Conservation (phyloP, 2,329 filamentous ascomycete genomes). For the Lachnellula cervina region DNA sequence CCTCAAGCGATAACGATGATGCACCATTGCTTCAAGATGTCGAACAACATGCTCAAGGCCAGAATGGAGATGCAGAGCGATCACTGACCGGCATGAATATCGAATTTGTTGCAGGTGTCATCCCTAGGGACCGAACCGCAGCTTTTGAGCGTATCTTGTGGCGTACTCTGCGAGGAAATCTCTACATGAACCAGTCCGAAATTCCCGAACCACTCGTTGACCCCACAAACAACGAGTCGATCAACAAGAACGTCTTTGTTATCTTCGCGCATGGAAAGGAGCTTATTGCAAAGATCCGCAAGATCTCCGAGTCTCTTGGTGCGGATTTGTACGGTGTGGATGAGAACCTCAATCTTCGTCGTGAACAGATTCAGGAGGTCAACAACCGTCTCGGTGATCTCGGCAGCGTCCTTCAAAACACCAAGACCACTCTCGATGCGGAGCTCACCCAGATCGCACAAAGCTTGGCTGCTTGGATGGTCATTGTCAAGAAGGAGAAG, state of each 20-base stretch:
- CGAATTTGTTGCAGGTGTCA: constrained; percentile 95
- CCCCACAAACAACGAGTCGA: constrained; percentile 83
- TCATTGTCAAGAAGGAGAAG: constrained; percentile 97
- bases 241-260: constrained; percentile 97
- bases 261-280: constrained; percentile 99
- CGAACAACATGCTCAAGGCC: constrained; percentile 73
- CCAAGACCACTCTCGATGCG: constrained; percentile 86
- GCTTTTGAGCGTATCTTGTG: constrained; percentile 97
- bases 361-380: constrained; percentile 96
- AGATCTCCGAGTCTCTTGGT: constrained; percentile 96
- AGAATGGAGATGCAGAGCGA: constrained; percentile 58
- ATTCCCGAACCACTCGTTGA: constrained; percentile 91
- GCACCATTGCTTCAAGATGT: constrained; percentile 90
- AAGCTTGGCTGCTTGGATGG: constrained; percentile 93
- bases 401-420: constrained; percentile 88
- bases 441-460: constrained; percentile 92
- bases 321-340: constrained; percentile 96
- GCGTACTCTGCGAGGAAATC: constrained; percentile 92
- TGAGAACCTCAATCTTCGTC: constrained; percentile 90
- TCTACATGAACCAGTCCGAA: constrained; percentile 99
- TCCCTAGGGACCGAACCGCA: constrained; percentile 84
- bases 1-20: constrained; percentile 79
- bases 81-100: constrained; percentile 99
- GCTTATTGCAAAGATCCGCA: constrained; percentile 96
- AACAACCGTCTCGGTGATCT: constrained; percentile 90